Conservation (phyloP, 2,329 filamentous ascomycete genomes). For the Sporothrix phasma region DNA sequence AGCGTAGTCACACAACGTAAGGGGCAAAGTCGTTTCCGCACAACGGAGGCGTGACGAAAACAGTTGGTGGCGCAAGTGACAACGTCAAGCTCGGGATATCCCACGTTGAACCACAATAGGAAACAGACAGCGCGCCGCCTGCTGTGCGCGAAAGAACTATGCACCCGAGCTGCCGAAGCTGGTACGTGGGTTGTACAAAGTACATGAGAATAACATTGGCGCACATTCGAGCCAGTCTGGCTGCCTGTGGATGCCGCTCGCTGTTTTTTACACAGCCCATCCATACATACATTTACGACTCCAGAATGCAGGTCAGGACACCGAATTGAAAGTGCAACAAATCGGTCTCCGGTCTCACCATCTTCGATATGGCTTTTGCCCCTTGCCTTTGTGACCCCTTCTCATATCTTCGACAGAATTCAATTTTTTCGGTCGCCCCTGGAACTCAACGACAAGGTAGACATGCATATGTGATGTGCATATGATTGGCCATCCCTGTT, state of each 20-base stretch:
- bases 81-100: not conserved
- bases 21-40: not conserved
- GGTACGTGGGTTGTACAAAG: not conserved
- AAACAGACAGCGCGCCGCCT: conserved; percentile 5
- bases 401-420: not conserved
- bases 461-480: not conserved
- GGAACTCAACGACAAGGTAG: not conserved
- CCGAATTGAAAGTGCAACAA: not conserved
- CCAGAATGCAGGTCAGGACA: not conserved
- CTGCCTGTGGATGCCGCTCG: too few species aligned
- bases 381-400: not conserved
- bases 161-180: not conserved
- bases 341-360: not conserved
- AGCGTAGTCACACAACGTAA: not conserved
- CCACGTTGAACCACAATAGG: not conserved
- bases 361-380: not conserved
- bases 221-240: too few species aligned
- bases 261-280: too few species aligned
- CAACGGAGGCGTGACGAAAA: not conserved
- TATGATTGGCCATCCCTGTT: too few species aligned
- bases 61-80: not conserved
- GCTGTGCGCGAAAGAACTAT: conserved; percentile 4
- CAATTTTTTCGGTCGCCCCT: not conserved
- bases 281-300: too few species aligned
- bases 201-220: not conserved